Percentiles rank a stretch among this genome's conserved stretches.
phyloP scores from a whole-genome alignment of 164 flowering plant species.

The Stephania japonica region DNA sequence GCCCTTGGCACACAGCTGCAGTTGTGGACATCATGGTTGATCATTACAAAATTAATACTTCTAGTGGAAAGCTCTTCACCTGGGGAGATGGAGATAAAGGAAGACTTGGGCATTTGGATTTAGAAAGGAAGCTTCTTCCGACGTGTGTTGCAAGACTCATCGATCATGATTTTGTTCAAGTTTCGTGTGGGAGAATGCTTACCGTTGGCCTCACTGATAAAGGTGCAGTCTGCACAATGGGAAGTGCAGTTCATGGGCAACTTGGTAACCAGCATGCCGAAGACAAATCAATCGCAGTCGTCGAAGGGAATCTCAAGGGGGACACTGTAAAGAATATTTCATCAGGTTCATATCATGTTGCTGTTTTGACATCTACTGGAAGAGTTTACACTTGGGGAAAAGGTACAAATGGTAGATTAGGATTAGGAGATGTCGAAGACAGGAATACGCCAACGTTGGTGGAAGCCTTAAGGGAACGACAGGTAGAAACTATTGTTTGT shows the following conservation, averaged over 20 bases:
- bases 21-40: conserved; percentile 45
- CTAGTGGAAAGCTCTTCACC: conserved; percentile 51
- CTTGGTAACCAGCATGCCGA: conserved; percentile 46
- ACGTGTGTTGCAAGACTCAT: conserved; percentile 52
- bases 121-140: conserved; percentile 46
- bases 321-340: conserved; percentile 51
- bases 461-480: conserved; percentile 49
- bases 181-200: conserved; percentile 57
- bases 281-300: conserved; percentile 44
- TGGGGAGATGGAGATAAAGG: conserved; percentile 83
- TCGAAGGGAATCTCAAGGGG: conserved; percentile 50
- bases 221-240: conserved; percentile 64
- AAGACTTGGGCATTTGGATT: conserved; percentile 51
- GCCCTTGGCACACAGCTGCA: conserved; percentile 77
- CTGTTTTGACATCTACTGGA: conserved; percentile 49
- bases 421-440: conserved; percentile 52
- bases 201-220: conserved; percentile 49
- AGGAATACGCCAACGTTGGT: conserved; percentile 48
- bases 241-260: conserved; percentile 57
- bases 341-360: conserved; percentile 56
- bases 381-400: conserved; percentile 66
- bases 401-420: conserved; percentile 58
- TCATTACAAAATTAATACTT: conserved; percentile 19
- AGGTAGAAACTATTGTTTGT: conserved; percentile 47
- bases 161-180: conserved; percentile 54